phyloP scores from a whole-genome alignment of 345 rosid genomes.

The Litchi chinensis region DNA sequence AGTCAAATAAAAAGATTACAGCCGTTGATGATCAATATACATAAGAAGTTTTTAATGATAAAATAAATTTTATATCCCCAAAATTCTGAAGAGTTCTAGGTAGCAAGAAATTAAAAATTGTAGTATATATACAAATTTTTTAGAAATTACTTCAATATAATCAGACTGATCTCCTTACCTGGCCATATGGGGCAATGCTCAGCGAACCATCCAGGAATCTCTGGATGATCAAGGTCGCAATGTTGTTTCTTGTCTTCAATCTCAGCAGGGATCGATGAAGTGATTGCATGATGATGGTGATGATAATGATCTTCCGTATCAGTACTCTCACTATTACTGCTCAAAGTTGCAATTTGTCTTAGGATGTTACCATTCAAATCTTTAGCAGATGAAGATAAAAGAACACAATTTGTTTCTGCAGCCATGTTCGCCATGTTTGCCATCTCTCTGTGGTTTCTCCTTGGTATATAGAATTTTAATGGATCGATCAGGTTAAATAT shows the following conservation, averaged over 20 bases:
- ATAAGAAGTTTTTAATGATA: no score
- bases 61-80: no score
- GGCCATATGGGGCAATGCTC: slow-evolving; percentile 45
- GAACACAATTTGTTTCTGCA: not conserved
- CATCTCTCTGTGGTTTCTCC: no score
- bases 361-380: not conserved
- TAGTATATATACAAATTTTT: no score
- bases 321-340: not conserved
- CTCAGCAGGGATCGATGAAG: not conserved
- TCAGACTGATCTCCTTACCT: slow-evolving; percentile 22
- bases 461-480: not conserved
- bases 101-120: no score
- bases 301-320: not conserved
- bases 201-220: slow-evolving; percentile 38
- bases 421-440: not conserved
- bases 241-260: not conserved
- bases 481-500: not conserved
- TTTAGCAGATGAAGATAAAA: not conserved
- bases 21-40: no score
- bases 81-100: no score
- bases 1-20: no score
- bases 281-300: not conserved
- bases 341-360: not conserved
- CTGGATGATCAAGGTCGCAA: slow-evolving; percentile 13
- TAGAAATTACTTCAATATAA: no score